phyloP scores from a whole-genome alignment of 257 asterid species.

The Vinca minor region DNA sequence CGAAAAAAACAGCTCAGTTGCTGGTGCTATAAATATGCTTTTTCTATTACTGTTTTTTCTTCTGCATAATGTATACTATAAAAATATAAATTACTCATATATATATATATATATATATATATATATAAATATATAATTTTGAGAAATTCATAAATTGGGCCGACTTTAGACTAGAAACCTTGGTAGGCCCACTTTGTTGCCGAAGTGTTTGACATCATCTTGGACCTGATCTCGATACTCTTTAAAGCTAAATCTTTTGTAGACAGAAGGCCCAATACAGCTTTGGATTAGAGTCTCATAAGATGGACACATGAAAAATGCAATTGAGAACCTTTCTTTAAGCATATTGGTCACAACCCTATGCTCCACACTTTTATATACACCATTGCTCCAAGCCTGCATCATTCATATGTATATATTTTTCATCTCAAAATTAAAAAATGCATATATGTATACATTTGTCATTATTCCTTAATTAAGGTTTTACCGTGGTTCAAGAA shows the following conservation, averaged over 20 bases:
- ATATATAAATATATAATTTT: neutral
- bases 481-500: too few relatives aligned
- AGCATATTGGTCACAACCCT: constrained; percentile 67
- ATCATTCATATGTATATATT: neutral
- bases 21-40: neutral
- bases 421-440: too few relatives aligned
- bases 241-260: constrained; percentile 61
- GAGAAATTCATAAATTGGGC: neutral
- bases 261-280: constrained; percentile 42
- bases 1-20: neutral
- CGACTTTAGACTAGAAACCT: constrained; percentile 34
- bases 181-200: constrained; percentile 67
- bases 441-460: too few relatives aligned
- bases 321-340: constrained; percentile 68
- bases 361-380: constrained; percentile 76
- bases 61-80: neutral
- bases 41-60: neutral
- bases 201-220: constrained; percentile 63
- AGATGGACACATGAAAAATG: constrained; percentile 79
- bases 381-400: constrained; percentile 97
- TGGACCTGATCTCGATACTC: constrained; percentile 71
- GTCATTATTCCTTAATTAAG: too few relatives aligned
- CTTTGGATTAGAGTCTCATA: constrained; percentile 51
- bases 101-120: too few relatives aligned
- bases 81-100: too few relatives aligned